Base-by-base conservation (phyloP, 1,284 basidiomycete species). In the Moniliophthora roreri region DNA sequence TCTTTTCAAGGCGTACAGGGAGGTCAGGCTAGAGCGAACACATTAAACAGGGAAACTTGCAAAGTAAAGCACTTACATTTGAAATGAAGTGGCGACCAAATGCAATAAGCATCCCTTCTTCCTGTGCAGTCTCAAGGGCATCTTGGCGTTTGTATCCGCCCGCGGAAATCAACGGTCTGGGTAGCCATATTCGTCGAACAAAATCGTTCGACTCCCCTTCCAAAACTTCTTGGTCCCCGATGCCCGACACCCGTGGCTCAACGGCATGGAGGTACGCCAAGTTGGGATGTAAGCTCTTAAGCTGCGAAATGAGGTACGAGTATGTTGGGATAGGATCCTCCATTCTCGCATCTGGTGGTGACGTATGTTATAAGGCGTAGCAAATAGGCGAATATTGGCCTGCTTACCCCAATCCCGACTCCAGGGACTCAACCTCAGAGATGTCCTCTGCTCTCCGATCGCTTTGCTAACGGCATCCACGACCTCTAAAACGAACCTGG, bases 381-480 rank as follows among this genome's bases (percentile, higher is more conserved):
- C 6, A 6, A 32, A 6, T 11, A 11, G 11, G 28, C 6, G 28
- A 32, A 6, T 11, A 11, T 6, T 6, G 28, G 28, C 28, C 11
- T 6, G 11, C 28, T 32, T 32, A 70, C 69, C 68, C 52, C 72
- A 55, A 48, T 51, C 67, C 3, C 49, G 53, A 37, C 63, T 66
- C 71, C 74, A 84, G 0, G 83, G 83, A 26, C 74, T 76, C 15
- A 84, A 58, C 9, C 84, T 73, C 49, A 85, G 66, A 1, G 71
- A 79, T 9, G 74, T 71, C 21, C 68, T 69, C 13, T 67, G 56
- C 18, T 62, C 61, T 0, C 75, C 75, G 9, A 76, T 55, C 0
- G 65, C 68, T 4, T 65, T 58, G 8, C 59, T 60, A 1, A 76
- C 55, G 0, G 74, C 72, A 4, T 78, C 73, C 1, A 80, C 63